phyloP scores from a whole-genome alignment of 768 basidiomycete genomes.

The Boletus bicolor region DNA sequence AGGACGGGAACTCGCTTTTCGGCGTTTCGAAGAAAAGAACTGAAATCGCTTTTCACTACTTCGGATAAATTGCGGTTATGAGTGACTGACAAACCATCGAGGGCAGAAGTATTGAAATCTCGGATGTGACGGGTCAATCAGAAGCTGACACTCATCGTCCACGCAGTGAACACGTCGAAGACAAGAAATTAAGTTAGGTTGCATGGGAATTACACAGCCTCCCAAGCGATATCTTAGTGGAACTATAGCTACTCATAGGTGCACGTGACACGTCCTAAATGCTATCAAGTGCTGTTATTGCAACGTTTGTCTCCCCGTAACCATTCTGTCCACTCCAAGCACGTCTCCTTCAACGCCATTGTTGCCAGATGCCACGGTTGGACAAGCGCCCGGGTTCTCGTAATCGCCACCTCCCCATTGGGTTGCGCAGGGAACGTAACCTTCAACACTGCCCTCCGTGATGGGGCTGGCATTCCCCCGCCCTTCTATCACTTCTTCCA shows the following conservation, averaged over 20 bases:
- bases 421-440: background rate
- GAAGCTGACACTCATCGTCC: no score
- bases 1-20: no score
- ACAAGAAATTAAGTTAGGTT: background rate
- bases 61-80: no score
- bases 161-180: no score
- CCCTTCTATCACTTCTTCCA: background rate
- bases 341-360: background rate
- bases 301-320: background rate
- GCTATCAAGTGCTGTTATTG: background rate
- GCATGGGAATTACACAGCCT: background rate
- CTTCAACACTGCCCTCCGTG: constrained; percentile 9
- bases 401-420: constrained; percentile 8
- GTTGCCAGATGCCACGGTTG: background rate
- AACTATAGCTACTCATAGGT: background rate
- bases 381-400: constrained; percentile 8
- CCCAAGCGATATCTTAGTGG: background rate
- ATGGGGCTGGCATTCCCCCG: background rate
- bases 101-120: no score
- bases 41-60: no score
- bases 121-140: no score
- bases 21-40: no score
- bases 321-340: background rate
- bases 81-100: no score
- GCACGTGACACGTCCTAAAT: background rate